These are phyloP conservation scores for Penicillium sp. DNA, from an alignment of 2,329 filamentous ascomycete genomes.

Conservation along the genomic window DNA sequence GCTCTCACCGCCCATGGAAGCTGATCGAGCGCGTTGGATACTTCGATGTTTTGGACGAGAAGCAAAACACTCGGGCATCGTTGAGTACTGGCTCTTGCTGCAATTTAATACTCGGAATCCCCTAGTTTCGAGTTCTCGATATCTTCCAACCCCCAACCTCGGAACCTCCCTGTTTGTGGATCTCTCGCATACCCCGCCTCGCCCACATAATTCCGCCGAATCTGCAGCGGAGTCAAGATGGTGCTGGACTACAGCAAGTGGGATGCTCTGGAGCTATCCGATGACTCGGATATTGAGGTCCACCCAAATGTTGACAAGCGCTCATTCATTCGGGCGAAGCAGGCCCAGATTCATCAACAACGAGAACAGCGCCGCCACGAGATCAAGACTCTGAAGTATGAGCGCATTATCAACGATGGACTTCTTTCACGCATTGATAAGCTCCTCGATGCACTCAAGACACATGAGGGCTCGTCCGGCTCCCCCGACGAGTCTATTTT, in stretches of 20 bases:
- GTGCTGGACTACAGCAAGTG: constrained; percentile 64
- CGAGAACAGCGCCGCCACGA: constrained; percentile 79
- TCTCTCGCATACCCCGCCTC: constrained; percentile 21
- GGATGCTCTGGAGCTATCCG: constrained; percentile 89
- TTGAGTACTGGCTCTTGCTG: neutral
- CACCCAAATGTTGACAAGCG: constrained; percentile 98
- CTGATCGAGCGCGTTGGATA: constrained; percentile 34
- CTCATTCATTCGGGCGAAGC: constrained; percentile 97
- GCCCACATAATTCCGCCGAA: constrained; percentile 14
- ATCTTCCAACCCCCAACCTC: neutral
- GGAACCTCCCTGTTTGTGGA: neutral
- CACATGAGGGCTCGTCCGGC: constrained; percentile 64
- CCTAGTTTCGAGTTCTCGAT: no score
- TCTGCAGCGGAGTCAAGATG: constrained; percentile 37
- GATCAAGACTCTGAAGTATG: constrained; percentile 89
- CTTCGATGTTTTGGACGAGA: constrained; percentile 14
- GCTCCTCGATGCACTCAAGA: constrained; percentile 70
- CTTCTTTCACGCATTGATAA: constrained; percentile 78
- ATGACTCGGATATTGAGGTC: constrained; percentile 97
- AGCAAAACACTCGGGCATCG: no score
- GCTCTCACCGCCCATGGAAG: constrained; percentile 33
- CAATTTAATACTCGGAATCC: no score
- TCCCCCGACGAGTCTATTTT: constrained; percentile 82
- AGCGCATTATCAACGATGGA: constrained; percentile 84
- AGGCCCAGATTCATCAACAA: constrained; percentile 93